Evolutionary conservation across 2,329 filamentous ascomycete species (phyloP).

Genomic region (Emmonsia crescens): DNA sequence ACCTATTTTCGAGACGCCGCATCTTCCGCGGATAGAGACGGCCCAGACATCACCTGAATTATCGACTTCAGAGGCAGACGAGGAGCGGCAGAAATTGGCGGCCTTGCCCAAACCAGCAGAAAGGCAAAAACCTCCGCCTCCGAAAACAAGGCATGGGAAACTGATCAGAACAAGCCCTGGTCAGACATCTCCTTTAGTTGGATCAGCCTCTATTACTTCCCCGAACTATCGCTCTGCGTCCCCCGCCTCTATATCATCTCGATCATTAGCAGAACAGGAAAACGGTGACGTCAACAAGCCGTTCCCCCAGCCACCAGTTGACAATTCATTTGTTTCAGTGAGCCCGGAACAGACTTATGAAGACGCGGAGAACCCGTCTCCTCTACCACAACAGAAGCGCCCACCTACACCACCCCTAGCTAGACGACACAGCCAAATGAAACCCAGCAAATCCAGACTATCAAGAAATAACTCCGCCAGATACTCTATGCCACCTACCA

Average conservation of each 20-base stretch:
- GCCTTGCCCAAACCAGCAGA: constrained; percentile 16
- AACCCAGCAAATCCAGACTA: constrained; percentile 25
- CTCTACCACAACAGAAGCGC: constrained; percentile 28
- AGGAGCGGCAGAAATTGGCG: constrained; percentile 27
- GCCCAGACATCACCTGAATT: constrained; percentile 51
- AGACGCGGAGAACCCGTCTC: not conserved
- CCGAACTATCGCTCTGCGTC: constrained; percentile 11
- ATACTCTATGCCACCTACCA: constrained; percentile 34
- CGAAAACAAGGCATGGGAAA: constrained; percentile 68
- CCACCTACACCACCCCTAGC: constrained; percentile 40
- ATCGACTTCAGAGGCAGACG: constrained; percentile 44
- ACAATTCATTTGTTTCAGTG: constrained; percentile 18
- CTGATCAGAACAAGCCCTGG: constrained; percentile 43
- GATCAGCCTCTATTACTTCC: not conserved
- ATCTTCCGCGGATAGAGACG: constrained; percentile 31
- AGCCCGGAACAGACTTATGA: not conserved
- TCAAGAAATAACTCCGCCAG: constrained; percentile 24
- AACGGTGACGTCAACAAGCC: constrained; percentile 49
- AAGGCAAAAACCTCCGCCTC: constrained; percentile 61
- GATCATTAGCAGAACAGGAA: not conserved
- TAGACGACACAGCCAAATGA: constrained; percentile 38
- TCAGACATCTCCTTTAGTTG: not conserved
- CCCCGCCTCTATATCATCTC: constrained; percentile 11
- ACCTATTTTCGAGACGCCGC: constrained; percentile 14
- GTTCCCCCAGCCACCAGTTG: constrained; percentile 44